A percentile compares a stretch with the other conserved stretches of the same genome.
phyloP scores from a whole-genome alignment of 495 filamentous ascomycete species.

The Xylaria telfairii region DNA sequence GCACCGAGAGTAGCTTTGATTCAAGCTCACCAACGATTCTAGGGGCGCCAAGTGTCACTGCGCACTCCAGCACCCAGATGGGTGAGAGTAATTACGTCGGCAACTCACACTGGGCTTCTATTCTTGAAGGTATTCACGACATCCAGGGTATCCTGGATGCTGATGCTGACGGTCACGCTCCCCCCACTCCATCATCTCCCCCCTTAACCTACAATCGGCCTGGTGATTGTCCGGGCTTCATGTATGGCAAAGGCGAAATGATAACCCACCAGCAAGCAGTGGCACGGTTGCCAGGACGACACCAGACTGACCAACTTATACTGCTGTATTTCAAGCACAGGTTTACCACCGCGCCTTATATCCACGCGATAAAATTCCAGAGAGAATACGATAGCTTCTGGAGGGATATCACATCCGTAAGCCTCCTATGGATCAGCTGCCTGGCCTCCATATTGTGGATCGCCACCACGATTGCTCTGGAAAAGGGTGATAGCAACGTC shows the following conservation, averaged over 20 bases:
- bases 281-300: constrained; percentile 44
- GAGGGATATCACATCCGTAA: constrained; percentile 43
- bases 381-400: constrained; percentile 57
- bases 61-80: constrained; percentile 32
- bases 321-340: constrained; percentile 52
- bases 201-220: constrained; percentile 26
- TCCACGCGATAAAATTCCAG: constrained; percentile 49
- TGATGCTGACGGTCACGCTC: constrained; percentile 35
- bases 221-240: constrained; percentile 32
- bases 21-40: constrained; percentile 33
- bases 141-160: constrained; percentile 40
- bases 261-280: constrained; percentile 46
- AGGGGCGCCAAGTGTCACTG: constrained; percentile 25
- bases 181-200: constrained; percentile 32
- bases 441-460: constrained; percentile 49
- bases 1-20: constrained; percentile 32
- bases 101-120: constrained; percentile 56
- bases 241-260: constrained; percentile 34
- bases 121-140: constrained; percentile 52
- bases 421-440: constrained; percentile 50
- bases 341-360: constrained; percentile 43
- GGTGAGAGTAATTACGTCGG: constrained; percentile 49
- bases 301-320: constrained; percentile 49
- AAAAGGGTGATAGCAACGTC: constrained; percentile 34
- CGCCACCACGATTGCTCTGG: constrained; percentile 38